Evolutionary conservation across 306 rosid genomes (phyloP), one percentile per base, ranked within the genome.

Genomic region (Purshia tridentata): DNA sequence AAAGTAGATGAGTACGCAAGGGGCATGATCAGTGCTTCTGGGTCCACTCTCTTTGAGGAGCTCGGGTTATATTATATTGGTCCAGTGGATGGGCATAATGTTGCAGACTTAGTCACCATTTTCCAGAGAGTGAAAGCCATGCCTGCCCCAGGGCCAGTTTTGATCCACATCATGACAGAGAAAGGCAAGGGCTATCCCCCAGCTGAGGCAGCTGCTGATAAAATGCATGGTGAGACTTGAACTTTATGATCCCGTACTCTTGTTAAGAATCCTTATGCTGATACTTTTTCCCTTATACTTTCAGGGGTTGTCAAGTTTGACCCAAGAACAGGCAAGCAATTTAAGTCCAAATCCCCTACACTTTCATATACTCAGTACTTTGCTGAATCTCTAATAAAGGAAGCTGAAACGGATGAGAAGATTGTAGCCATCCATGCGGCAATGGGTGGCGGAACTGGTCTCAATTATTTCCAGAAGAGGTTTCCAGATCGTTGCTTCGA

Each of bases 171-270:
- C 37, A 77, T 93, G 53, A 93, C 97, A 71, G 97, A 93, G 67
- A 93, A 93, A 80, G 98, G 98, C 56, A 93, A 91, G 78, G 98
- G 98, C 74, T 93, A 91, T 62, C 84, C 92, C 23, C 98, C 98
- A 42, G 98, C 98, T 6, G 94, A 89, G 81, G 85, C 77, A 57
- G 94, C 98, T 20, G 79, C 82, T 9, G 97, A 91, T 70, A 93
- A 78, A 84, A 91, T 93, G 98, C 98, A 91, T 44, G 96, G 98
- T 91, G 69, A 80, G 91, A 59, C 48, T 66, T 29, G 12, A 62
- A 66, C 20, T 40, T 29, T 65, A 42, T 23, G 35, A 54, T 11
- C 62, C 47, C 22, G 40, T 40, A 50, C 15, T 51, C 16, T 22
- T 41, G 59, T 35, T 52, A 62, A 15, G 74, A 65, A 29, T 41